Evolutionary conservation across 305 asterid genomes (phyloP), one percentile per base, ranked within the genome.

Genomic region (Solanum aculeatissimum): DNA sequence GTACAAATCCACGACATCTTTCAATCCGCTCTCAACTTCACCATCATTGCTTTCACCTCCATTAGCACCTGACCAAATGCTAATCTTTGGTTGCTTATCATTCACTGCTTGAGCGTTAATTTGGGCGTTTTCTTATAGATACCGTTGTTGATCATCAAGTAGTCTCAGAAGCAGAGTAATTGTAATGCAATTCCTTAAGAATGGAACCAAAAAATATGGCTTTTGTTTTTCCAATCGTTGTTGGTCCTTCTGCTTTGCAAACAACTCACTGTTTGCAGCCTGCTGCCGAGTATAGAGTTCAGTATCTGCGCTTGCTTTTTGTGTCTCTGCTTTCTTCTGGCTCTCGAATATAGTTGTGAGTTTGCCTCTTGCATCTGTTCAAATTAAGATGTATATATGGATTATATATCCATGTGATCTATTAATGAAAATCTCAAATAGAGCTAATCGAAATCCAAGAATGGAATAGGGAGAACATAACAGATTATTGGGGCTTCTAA

Each of bases 211-310:
- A 5, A 2, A 69, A 70, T 19, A 32, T 11, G 1, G 81, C 70
- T 70, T 83, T 40, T 27, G 85, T 82, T 69, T 83, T 78, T 4
- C 81, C 85, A 45, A 70, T n/a, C 9, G 71, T 81, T 18, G 54
- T 23, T 11, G 70, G 47, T 66, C 85, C 85, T 83, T 83, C 85
- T 2, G 85, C 85, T 70, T 69, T n/a, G n/a, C n/a, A n/a, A n/a
- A n/a, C n/a, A n/a, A n/a, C n/a, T n/a, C n/a, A n/a, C n/a, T n/a
- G n/a, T n/a, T n/a, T n/a, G n/a, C n/a, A n/a, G n/a, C n/a, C n/a
- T n/a, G n/a, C n/a, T n/a, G n/a, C n/a, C n/a, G n/a, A n/a, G n/a
- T n/a, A n/a, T n/a, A n/a, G n/a, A n/a, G n/a, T n/a, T n/a, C n/a
- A n/a, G n/a, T n/a, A n/a, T n/a, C n/a, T n/a, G n/a, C n/a, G n/a